Evolutionary conservation across 2,329 filamentous ascomycete species (phyloP), one percentile per base, ranked within the genome.

Genomic region (Penicillium occitanis): DNA sequence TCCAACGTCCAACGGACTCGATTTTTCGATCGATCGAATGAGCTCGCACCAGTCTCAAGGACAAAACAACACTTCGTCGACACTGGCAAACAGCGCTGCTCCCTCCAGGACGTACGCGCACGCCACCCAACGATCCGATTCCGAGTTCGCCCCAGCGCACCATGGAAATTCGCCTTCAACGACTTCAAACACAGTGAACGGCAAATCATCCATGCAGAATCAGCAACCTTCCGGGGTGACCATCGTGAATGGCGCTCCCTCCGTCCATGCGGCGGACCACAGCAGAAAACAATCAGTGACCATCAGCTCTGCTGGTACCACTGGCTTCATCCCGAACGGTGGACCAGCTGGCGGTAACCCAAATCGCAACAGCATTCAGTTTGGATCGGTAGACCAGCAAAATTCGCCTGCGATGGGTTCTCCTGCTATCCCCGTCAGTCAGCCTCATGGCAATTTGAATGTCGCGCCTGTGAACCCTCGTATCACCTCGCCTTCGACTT

Each of bases 231-330:
- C 76, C 69, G 82, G 83, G 70, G 85, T 88, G 66, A 84, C 84
- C 75, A 85, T 85, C 74, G 80, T 87, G 73, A 95, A 96, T 86
- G 91, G 91, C 73, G 81, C 76, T 70, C 78, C 78, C 67, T 76
- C 78, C 48, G 74, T 77, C 71, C 79, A 84, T 64, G 83, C 84
- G 72, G 55, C 55, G 30, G 89, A 92, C 72, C 93, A 98, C 82
- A 86, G 84, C 76, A 88, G 92, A 77, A 97, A 96, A 82, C 88
- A 89, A 70, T 97, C 94, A 19, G 90, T 97, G 74, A 96, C 93
- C 74, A 97, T 97, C 83, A 93, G 88, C 78, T 90, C 92, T 72
- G 91, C 91, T 76, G 91, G 90, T 71, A 87, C 91, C 65, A 91
- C 86, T 71, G 89, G 89, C 75, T 91, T 88, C 77, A 87, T 89